Conservation (phyloP, 1,284 basidiomycete species). For the Cutaneotrichosporon cavernicola region DNA sequence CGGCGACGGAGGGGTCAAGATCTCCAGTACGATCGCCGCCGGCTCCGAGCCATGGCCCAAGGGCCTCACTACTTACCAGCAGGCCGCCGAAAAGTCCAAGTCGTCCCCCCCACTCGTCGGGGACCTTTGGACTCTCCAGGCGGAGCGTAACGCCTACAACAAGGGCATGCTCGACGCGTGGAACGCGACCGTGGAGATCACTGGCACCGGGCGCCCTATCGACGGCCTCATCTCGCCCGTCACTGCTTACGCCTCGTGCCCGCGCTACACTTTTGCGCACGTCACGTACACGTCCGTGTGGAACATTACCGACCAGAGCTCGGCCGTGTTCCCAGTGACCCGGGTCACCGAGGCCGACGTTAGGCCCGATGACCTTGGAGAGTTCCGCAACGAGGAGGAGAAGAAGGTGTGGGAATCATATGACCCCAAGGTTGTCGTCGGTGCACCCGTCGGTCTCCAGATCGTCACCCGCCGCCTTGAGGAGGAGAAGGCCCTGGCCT, state of each 20-base stretch:
- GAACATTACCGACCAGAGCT: slow-evolving; percentile 42
- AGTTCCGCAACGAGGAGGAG: slow-evolving; percentile 59
- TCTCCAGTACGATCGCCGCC: slow-evolving; percentile 29
- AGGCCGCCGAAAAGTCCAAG: slow-evolving; percentile 22
- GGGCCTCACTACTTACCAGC: slow-evolving; percentile 30
- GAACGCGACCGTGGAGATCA: slow-evolving; percentile 31
- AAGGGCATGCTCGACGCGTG: slow-evolving; percentile 40
- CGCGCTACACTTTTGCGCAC: slow-evolving; percentile 34
- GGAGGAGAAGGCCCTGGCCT: slow-evolving; percentile 45
- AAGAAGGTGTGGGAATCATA: slow-evolving; percentile 60
- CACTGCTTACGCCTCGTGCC: slow-evolving; percentile 34
- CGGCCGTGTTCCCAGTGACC: slow-evolving; percentile 66
- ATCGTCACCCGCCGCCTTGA: slow-evolving; percentile 67
- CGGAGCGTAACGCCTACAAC: slow-evolving; percentile 32
- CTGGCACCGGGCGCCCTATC: slow-evolving; percentile 43
- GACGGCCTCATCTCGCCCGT: slow-evolving; percentile 43
- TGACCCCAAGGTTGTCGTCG: slow-evolving; percentile 60
- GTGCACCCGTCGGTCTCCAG: slow-evolving; percentile 69
- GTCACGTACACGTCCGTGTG: slow-evolving; percentile 44
- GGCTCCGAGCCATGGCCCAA: slow-evolving; percentile 39
- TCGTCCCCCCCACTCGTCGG: slow-evolving; percentile 29
- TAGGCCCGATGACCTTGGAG: slow-evolving; percentile 51
- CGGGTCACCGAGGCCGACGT: slow-evolving; percentile 57
- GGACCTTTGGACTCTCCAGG: slow-evolving; percentile 38
- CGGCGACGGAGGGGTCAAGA: slow-evolving; percentile 46